phyloP scores from a whole-genome alignment of 148 eudicot species.

The Silene uniflora region DNA sequence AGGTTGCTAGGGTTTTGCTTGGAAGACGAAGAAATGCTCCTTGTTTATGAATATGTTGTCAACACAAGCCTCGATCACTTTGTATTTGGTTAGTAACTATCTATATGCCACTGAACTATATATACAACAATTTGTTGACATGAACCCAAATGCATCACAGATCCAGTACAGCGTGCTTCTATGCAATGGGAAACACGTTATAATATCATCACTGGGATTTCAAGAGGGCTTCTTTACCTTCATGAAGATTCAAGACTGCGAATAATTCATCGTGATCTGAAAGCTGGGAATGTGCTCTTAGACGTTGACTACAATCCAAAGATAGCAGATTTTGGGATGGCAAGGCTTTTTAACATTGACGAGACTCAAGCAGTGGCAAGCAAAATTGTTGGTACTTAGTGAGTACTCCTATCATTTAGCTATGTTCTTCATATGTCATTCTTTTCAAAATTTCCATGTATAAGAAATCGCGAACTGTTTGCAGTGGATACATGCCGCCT shows the following conservation, averaged over 20 bases:
- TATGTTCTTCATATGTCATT: not conserved
- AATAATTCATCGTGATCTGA: slow-evolving; percentile 36
- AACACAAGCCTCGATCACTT: slow-evolving; percentile 48
- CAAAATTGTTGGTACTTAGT: slow-evolving; percentile 44
- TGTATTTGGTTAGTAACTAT: slow-evolving; percentile 22
- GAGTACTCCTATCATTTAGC: slow-evolving; percentile 18
- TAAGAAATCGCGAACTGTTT: not conserved
- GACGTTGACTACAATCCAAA: slow-evolving; percentile 37
- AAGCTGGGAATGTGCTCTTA: slow-evolving; percentile 35
- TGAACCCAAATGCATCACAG: slow-evolving; percentile 10
- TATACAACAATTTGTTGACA: too few species aligned
- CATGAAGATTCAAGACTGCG: slow-evolving; percentile 32
- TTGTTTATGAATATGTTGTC: slow-evolving; percentile 44
- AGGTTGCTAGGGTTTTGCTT: slow-evolving; percentile 47
- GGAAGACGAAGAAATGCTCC: slow-evolving; percentile 36
- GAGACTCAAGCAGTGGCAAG: slow-evolving; percentile 35
- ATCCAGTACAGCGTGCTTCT: slow-evolving; percentile 15
- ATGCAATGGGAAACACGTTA: slow-evolving; percentile 36
- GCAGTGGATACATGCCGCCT: slow-evolving; percentile 63
- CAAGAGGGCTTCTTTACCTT: slow-evolving; percentile 34
- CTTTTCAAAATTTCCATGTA: not conserved
- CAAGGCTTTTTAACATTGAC: slow-evolving; percentile 32
- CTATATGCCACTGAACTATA: not conserved
- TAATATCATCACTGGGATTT: slow-evolving; percentile 31
- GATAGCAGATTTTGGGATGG: slow-evolving; percentile 38